Percentiles rank a stretch among this genome's conserved stretches.
Evolutionary conservation across 164 flowering plant genomes (phyloP).

Genomic region (Cinnamomum micranthum): DNA sequence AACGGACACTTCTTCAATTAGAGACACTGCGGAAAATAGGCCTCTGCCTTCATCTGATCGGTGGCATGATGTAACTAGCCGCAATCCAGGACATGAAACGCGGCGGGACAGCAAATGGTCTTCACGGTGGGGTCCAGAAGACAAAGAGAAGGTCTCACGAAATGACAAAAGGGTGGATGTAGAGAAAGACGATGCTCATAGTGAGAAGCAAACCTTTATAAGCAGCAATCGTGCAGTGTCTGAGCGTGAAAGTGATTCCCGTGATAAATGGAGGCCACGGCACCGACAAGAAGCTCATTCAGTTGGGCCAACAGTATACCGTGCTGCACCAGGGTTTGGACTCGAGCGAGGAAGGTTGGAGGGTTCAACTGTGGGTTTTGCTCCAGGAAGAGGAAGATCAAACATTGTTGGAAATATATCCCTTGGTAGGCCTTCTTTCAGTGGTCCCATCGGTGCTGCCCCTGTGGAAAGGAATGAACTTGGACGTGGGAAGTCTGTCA

Average conservation of each 20-base stretch:
- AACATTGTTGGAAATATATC: slow-evolving; percentile 18
- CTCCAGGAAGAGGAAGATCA: slow-evolving; percentile 79
- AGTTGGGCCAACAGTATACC: slow-evolving; percentile 51
- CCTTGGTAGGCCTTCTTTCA: slow-evolving; percentile 37
- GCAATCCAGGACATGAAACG: slow-evolving; percentile 59
- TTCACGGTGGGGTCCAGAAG: slow-evolving; percentile 97
- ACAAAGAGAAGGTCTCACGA: slow-evolving; percentile 73
- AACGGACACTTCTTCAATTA: slow-evolving; percentile 36
- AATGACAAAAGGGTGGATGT: slow-evolving; percentile 52
- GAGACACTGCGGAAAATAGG: slow-evolving; percentile 54
- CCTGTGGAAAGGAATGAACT: slow-evolving; percentile 32
- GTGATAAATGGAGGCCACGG: slow-evolving; percentile 98
- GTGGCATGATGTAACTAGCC: slow-evolving; percentile 62
- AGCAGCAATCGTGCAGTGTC: slow-evolving; percentile 38
- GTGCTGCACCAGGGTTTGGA: slow-evolving; percentile 90
- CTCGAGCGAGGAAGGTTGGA: slow-evolving; percentile 62
- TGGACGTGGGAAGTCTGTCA: slow-evolving; percentile 40
- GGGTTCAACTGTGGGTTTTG: slow-evolving; percentile 59
- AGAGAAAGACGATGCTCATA: slow-evolving; percentile 67
- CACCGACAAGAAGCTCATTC: slow-evolving; percentile 74
- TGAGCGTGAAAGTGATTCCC: slow-evolving; percentile 79
- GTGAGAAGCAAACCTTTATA: slow-evolving; percentile 48
- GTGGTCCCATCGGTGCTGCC: slow-evolving; percentile 45
- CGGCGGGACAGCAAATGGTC: slow-evolving; percentile 89
- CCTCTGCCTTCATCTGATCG: slow-evolving; percentile 55